Conservation (phyloP, 108 stramenopile species). For the Cyclostephanos invisitatus region DNA sequence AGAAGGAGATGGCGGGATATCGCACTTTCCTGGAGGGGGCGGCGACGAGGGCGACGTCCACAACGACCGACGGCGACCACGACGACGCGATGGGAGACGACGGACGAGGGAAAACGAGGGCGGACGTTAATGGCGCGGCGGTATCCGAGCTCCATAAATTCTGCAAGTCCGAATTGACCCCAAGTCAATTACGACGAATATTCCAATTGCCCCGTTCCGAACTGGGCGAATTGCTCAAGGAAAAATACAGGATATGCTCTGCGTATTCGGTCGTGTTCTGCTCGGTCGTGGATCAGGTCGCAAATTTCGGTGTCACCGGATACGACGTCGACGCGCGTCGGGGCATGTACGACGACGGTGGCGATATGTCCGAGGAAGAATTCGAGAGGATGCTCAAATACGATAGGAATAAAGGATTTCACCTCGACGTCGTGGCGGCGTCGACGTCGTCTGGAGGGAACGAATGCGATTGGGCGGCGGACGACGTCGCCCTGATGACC, state of each 20-base stretch:
- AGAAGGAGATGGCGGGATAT: slow-evolving; percentile 73
- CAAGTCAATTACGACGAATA: slow-evolving; percentile 31
- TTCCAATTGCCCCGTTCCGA: slow-evolving; percentile 78
- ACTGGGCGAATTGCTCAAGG: slow-evolving; percentile 60
- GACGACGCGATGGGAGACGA: not conserved
- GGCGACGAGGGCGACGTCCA: not conserved
- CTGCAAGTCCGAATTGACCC: slow-evolving; percentile 28
- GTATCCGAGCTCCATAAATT: slow-evolving; percentile 49
- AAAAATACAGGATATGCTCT: slow-evolving; percentile 68
- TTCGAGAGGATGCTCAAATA: slow-evolving; percentile 67
- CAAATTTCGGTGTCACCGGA: slow-evolving; percentile 71
- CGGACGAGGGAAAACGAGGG: slow-evolving; percentile 17
- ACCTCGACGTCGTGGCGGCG: slow-evolving; percentile 35
- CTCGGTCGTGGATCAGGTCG: slow-evolving; percentile 79
- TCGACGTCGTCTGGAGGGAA: slow-evolving; percentile 4
- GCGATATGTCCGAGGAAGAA: slow-evolving; percentile 50
- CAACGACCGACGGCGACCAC: not conserved
- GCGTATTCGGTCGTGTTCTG: slow-evolving; percentile 77
- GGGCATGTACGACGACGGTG: not conserved
- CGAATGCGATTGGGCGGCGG: slow-evolving; percentile 29
- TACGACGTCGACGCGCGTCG: slow-evolving; percentile 69
- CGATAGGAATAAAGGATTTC: slow-evolving; percentile 75
- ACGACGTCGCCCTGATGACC: slow-evolving; percentile 38
- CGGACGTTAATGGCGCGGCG: slow-evolving; percentile 14
- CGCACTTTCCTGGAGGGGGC: slow-evolving; percentile 58